These are phyloP conservation scores for Colletotrichum liriopes DNA, from an alignment of 2,329 filamentous ascomycete species.

Conservation along the genomic window DNA sequence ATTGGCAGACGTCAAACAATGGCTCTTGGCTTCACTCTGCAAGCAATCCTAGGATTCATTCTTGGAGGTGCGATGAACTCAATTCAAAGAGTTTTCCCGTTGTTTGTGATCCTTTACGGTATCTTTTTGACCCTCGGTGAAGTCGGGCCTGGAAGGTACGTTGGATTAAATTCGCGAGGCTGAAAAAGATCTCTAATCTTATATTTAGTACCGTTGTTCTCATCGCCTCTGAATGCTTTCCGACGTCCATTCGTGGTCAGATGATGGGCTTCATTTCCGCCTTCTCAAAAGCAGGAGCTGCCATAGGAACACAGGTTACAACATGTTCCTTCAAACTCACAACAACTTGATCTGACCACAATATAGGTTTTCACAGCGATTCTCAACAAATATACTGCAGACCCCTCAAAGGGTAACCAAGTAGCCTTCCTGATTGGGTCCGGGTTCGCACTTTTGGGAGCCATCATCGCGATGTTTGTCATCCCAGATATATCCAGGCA, in stretches of 20 bases:
- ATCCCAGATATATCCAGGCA: conserved; percentile 55
- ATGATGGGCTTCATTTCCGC: conserved; percentile 65
- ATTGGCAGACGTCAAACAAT: conserved; percentile 67
- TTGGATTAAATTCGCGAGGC: not conserved
- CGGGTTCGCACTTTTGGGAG: conserved; percentile 63
- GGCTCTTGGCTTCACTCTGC: conserved; percentile 63
- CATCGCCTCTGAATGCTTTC: conserved; percentile 63
- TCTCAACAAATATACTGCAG: conserved; percentile 58
- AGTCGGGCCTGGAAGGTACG: conserved; percentile 64
- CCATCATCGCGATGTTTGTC: conserved; percentile 60
- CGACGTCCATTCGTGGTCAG: conserved; percentile 65
- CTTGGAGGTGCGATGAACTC: conserved; percentile 62
- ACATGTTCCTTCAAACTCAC: not conserved
- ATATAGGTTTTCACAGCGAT: conserved; percentile 64
- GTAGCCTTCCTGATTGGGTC: conserved; percentile 66
- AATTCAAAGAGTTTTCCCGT: conserved; percentile 63
- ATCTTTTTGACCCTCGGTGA: conserved; percentile 65
- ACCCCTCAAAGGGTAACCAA: conserved; percentile 62
- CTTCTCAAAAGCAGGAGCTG: conserved; percentile 64
- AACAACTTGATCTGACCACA: not conserved
- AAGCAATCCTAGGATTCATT: conserved; percentile 64
- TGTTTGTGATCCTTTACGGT: conserved; percentile 67
- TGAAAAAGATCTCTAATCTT: not conserved
- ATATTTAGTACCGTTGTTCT: conserved; percentile 54
- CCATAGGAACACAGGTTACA: conserved; percentile 60